phyloP scores from a whole-genome alignment of 2,329 filamentous ascomycete species.

The Exophiala phaeomuriformis region DNA sequence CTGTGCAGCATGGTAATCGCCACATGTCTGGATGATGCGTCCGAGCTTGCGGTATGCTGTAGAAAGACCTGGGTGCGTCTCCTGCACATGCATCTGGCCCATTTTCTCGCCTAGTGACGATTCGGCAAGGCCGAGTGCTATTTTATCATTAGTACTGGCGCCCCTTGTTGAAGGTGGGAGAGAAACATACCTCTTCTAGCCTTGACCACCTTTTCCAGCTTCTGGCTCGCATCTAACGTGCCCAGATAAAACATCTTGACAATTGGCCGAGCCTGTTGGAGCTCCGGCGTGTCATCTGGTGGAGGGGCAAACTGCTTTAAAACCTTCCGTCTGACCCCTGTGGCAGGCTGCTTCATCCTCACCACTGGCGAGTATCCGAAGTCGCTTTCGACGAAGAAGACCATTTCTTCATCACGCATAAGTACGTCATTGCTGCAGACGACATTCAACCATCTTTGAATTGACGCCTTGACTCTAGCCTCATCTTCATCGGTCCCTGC shows the following conservation, averaged over 20 bases:
- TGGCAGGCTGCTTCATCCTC: slow-evolving; percentile 92
- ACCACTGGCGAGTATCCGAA: slow-evolving; percentile 96
- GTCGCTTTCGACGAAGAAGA: slow-evolving; percentile 97
- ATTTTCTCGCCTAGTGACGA: slow-evolving; percentile 90
- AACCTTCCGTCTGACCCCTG: slow-evolving; percentile 87
- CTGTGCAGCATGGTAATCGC: slow-evolving; percentile 92
- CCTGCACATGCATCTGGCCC: slow-evolving; percentile 76
- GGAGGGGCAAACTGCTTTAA: slow-evolving; percentile 97
- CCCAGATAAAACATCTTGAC: slow-evolving; percentile 95
- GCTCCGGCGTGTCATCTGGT: slow-evolving; percentile 91
- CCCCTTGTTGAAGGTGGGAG: background rate
- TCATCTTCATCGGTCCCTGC: slow-evolving; percentile 97
- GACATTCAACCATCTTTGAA: slow-evolving; percentile 93
- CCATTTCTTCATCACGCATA: slow-evolving; percentile 92
- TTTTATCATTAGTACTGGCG: slow-evolving; percentile 5
- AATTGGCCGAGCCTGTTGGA: slow-evolving; percentile 78
- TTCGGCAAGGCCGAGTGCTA: slow-evolving; percentile 84
- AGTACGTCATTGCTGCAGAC: slow-evolving; percentile 87
- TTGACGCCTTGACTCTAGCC: slow-evolving; percentile 71
- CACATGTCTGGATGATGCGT: slow-evolving; percentile 84
- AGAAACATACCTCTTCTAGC: slow-evolving; percentile 66
- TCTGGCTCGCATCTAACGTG: slow-evolving; percentile 94
- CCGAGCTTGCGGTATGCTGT: slow-evolving; percentile 93
- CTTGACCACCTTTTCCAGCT: slow-evolving; percentile 91
- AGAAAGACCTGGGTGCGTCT: slow-evolving; percentile 77